These are phyloP conservation scores for Elsinoe perseae DNA, from an alignment of 2,329 filamentous ascomycete species.

Conservation along the genomic window DNA sequence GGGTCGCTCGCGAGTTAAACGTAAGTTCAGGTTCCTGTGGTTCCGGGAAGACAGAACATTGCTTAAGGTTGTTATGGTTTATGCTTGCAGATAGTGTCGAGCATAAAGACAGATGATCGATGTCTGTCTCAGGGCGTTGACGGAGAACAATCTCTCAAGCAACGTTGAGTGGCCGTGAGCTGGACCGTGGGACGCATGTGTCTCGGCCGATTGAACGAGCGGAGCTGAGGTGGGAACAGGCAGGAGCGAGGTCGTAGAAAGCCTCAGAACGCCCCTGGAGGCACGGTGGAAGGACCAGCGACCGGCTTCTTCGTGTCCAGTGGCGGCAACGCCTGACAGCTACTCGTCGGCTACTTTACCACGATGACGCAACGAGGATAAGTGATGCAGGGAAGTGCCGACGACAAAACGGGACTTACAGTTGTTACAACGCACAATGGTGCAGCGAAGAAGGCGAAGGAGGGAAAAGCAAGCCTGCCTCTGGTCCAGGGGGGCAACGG, in stretches of 20 bases:
- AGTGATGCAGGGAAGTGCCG: not conserved
- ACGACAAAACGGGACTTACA: constrained; percentile 14
- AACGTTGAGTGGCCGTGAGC: constrained; percentile 10
- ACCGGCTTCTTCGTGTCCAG: not conserved
- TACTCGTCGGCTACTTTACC: constrained; percentile 6
- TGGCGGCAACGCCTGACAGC: not conserved
- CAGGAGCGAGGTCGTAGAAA: not conserved
- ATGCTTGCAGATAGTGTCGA: constrained; percentile 12
- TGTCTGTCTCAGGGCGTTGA: constrained; percentile 9
- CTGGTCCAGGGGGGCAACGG: constrained; percentile 10
- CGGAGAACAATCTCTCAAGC: constrained; percentile 10
- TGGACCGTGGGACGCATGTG: constrained; percentile 3
- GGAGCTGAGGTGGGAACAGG: constrained; percentile 1
- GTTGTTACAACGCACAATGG: constrained; percentile 14
- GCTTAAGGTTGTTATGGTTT: constrained; percentile 14
- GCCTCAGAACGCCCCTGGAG: not conserved
- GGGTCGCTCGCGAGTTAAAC: constrained; percentile 4
- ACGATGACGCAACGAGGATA: constrained; percentile 2
- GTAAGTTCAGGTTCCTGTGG: not conserved
- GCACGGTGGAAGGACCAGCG: not conserved
- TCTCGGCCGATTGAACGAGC: constrained; percentile 2
- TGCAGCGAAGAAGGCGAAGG: constrained; percentile 10
- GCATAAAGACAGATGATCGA: constrained; percentile 3
- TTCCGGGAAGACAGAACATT: constrained; percentile 6
- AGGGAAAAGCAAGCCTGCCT: constrained; percentile 10